phyloP scores from a whole-genome alignment of 192 early-diverging fungal species.

The Rhizophagus prolifer region DNA sequence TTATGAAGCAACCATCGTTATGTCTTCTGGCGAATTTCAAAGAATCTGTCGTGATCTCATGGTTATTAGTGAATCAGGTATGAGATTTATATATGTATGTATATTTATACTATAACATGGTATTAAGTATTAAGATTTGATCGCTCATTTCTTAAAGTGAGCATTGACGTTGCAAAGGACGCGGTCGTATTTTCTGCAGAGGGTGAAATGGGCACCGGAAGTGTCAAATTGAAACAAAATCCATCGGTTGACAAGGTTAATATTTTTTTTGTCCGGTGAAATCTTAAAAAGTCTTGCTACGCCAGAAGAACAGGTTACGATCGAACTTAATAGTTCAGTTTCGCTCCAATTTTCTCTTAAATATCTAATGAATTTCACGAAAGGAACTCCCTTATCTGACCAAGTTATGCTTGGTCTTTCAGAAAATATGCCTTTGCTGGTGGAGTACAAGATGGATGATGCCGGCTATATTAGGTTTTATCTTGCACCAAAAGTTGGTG shows the following conservation, averaged over 20 bases:
- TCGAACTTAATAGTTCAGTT: constrained; percentile 79
- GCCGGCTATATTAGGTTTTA: constrained; percentile 95
- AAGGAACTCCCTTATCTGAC: constrained; percentile 82
- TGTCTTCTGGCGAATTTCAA: constrained; percentile 89
- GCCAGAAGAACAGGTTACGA: constrained; percentile 54
- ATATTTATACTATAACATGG: too few relatives aligned
- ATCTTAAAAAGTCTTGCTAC: background rate
- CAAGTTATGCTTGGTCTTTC: constrained; percentile 81
- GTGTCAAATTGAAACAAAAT: constrained; percentile 74
- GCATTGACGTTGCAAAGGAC: constrained; percentile 90
- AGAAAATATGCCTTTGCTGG: constrained; percentile 85
- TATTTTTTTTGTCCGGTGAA: background rate
- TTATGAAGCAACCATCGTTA: constrained; percentile 86
- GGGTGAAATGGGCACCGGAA: constrained; percentile 89
- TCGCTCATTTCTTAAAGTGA: constrained; percentile 47
- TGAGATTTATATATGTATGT: background rate
- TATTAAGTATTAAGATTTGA: too few relatives aligned
- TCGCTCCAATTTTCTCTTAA: constrained; percentile 88
- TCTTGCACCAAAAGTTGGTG: constrained; percentile 64
- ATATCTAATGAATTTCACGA: constrained; percentile 92
- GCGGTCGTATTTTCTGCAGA: constrained; percentile 85
- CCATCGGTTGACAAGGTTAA: constrained; percentile 72
- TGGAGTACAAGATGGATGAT: constrained; percentile 89
- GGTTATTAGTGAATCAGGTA: constrained; percentile 82
- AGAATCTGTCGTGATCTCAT: constrained; percentile 88